Evolutionary conservation across 139 green algal genomes (phyloP), one percentile per base, ranked within the genome.

Genomic region (Auxenochlorella protothecoides): DNA sequence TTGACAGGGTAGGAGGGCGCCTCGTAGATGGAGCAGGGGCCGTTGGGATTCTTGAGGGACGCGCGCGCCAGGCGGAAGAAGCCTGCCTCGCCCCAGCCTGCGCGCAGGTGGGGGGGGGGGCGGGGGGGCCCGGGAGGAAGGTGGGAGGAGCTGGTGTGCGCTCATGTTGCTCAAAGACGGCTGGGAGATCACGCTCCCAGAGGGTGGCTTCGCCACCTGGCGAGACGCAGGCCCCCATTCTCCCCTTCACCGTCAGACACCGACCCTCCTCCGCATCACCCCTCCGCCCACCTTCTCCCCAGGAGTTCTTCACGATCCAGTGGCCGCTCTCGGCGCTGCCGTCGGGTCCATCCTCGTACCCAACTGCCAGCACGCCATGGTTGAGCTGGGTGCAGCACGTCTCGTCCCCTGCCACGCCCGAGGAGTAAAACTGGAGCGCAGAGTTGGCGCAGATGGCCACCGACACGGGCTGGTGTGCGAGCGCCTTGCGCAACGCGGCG

Each of bases 241-340:
- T n/a, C 68, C 79, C 83, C 68, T 87, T 53, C 59, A 85, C 76
- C 54, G 52, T 11, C 65, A 69, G 2, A 53, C 7, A 44, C 63
- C 11, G 2, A 27, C 51, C 3, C 51, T 44, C 9, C 10, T 55
- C 14, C 16, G 14, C 16, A 11, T 13, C 3, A 53, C 44, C 55
- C 9, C 57, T 11, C 9, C 91, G 91, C 89, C 89, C 94, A 51
- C 67, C 57, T 3, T 3, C 78, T 44, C 93, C 88, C 93, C 93
- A 97, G 54, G 76, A 87, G 88, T 98, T 98, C 85, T 98, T 97
- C 4, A 97, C 81, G 16, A 94, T 88, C 86, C 85, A 92, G 82
- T 86, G 4, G 91, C 14, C 71, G 68, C 63, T 77, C 69, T 61
- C 55, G 66, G 59, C 9, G 53, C 9, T 74, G 27, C 27, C 27